Base-by-base conservation (phyloP, 2,329 filamentous ascomycete species). In the Emergomyces pasteurianus region DNA sequence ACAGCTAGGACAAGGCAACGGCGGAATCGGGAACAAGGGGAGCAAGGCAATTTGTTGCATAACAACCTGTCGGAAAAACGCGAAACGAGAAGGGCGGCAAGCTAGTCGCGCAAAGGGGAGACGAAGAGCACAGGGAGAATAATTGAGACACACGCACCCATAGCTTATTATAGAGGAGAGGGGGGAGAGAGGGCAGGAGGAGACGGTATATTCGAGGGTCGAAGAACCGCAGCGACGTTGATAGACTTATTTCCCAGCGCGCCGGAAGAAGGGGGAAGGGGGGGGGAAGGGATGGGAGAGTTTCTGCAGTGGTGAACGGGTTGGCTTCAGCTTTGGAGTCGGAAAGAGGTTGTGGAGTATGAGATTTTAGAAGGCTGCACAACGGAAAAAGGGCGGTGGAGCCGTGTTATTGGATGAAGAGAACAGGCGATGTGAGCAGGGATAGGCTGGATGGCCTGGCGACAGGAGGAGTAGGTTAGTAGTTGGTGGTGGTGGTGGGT, bases 81-180 rank as follows among this genome's bases (percentile, higher is more conserved):
- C 57, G 31, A 58, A 58, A 52, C 31, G 43, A 46, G 31, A 58
- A 58, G 43, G 57, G 42, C 21, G 23, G 26, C 40, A 36, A 49
- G 57, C 43, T 50, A 58, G 43, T 58, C 31, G 31, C 57, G 43
- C 57, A 52, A 38, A 52, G 42, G 34, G 43, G 47, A 43, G 28
- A n/a, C 28, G 8, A 16, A 18, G 31, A 58, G 28, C 36, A 43
- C n/a, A 40, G 38, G 60, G 55, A 46, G 28, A 47, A 31, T 31
- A 31, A 60, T 47, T 36, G 59, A 58, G 52, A 62, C 52, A 62
- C 56, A 65, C 64, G 64, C 64, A 65, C 64, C 63, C 64, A 65
- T 65, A 60, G 47, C 56, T 63, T 61, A 60, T 62, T 34, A 53
- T 12, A 34, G 31, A 36, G 31, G 34, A 40, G 52, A 59, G 62